A percentile compares a stretch with the other conserved stretches of the same genome.
phyloP scores from a whole-genome alignment of 371 early-diverging fungal species.

The Lichtheimia ornata region DNA sequence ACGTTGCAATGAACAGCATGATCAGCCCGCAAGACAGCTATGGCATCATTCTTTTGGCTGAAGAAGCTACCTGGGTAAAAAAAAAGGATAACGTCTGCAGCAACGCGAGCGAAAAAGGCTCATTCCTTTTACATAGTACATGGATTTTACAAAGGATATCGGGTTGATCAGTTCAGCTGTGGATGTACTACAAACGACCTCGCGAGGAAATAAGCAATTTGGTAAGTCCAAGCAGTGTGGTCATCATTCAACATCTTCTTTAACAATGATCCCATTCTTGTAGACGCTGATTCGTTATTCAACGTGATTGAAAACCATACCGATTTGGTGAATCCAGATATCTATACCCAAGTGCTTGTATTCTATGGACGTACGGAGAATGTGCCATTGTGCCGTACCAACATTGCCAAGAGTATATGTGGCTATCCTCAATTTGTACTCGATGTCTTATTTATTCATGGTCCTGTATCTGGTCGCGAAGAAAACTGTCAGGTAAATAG shows the following conservation, averaged over 20 bases:
- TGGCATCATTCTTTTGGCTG: conserved; percentile 14
- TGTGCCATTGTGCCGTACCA: conserved; percentile 4
- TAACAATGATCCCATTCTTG: background rate
- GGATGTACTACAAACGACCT: conserved; percentile 2
- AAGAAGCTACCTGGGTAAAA: conserved; percentile 16
- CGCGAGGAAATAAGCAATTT: too few relatives aligned
- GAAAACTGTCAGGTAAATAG: conserved; percentile 15
- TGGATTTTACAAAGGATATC: conserved; percentile 15
- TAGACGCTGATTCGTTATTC: conserved; percentile 14
- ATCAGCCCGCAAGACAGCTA: conserved; percentile 17
- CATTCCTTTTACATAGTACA: background rate
- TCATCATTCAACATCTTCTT: background rate
- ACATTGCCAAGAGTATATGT: conserved; percentile 5
- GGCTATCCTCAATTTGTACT: conserved; percentile 14
- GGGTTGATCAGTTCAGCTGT: conserved; percentile 2
- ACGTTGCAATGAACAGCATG: conserved; percentile 13
- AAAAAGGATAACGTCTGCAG: background rate
- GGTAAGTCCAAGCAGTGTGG: too few relatives aligned
- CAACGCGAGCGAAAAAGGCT: background rate
- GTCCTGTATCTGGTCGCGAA: background rate
- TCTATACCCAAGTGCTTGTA: conserved; percentile 19
- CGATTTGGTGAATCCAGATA: conserved; percentile 3
- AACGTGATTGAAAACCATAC: conserved; percentile 14
- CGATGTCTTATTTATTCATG: conserved; percentile 23
- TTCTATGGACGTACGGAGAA: conserved; percentile 21